Base-by-base conservation (phyloP, 129 eudicot species). In the Chrysanthemum seticuspe region DNA sequence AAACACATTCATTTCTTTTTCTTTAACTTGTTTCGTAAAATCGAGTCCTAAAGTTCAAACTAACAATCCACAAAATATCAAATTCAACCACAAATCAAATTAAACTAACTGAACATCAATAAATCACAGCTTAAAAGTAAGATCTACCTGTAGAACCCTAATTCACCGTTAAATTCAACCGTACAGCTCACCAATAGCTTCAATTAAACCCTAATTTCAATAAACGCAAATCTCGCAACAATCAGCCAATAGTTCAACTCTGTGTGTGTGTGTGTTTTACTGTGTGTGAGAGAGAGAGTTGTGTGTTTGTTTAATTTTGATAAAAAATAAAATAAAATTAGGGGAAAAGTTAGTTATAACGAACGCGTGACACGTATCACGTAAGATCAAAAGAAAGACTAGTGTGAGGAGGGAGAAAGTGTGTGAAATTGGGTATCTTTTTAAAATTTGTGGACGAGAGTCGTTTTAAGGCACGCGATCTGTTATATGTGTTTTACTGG, bases 381-480 rank as follows among this genome's bases (percentile, higher is more conserved):
- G 65, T 40, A 75, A 77, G 72, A 88, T 87, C 88, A 83, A 87
- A 84, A 76, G 72, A n/a, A 62, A 51, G 89, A 49, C 78, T 8
- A 40, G 83, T 51, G 47, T 56, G 73, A 34, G 67, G 74, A 45
- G 73, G 52, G 80, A 62, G 87, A 34, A 73, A 12, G 61, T 50
- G 19, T 5, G 45, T 40, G 10, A 40, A 40, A 40, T 34, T 52
- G 58, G 77, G 79, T 73, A 80, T 75, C 80, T 75, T 36, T 36
- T 6, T 71, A 56, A 49, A 85, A 89, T 72, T 92, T 63, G 91
- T 87, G 94, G 96, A 78, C 73, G 89, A 82, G 92, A 86, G 71
- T 23, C 14, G 16, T 18, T 25, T 73, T 85, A 73, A 11, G 70
- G 76, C 79, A 86, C 65, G 76, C 85, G 87, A 92, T 92, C 97